Evolutionary conservation across 176 grass and related monocot species (phyloP), one percentile per base, ranked within the genome.

Genomic region (Sorghum bicolor): DNA sequence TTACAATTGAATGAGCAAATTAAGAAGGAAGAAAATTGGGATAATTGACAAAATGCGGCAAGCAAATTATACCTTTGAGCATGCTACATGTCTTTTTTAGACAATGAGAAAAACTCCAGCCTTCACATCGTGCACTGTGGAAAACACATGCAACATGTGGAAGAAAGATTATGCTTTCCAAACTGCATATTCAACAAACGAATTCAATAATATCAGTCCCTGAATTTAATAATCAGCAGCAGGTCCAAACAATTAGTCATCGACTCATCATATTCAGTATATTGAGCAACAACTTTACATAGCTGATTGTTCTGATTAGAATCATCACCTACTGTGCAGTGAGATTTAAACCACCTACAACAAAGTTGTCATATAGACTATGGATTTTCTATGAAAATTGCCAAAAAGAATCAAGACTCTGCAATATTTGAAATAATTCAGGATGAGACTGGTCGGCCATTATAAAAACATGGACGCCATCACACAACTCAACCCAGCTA

Each of bases 401-500:
- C 7, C 30, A 24, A 69, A 84, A 65, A 77, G 64, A 79, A 78
- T 89, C 84, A 29, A 92, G 72, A 63, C 64, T 85, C 57, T 43
- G 70, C 65, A 87, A 62, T 82, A 92, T 64, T 70, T 57, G 30
- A 78, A 60, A 20, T 29, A 92, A 61, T 76, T 86, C 79, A 77
- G 79, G 88, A 75, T 73, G 75, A 36, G 83, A 94, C 24, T 74
- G 73, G 33, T 88, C 88, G 2, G 86, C 83, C 72, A 82, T 88
- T 77, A 88, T 58, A 82, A 94, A 94, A 1, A 91, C 50, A 84
- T 81, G 86, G 40, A 89, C 83, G 8, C 88, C 83, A 84, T 91
- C 76, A 81, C 72, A 63, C 64, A 94, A 65, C 28, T 91, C 89
- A 62, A 94, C 34, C 86, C 86, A 94, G 74, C 88, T 91, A 81